Conservation (phyloP, 2,329 filamentous ascomycete genomes). For the Corynespora cassiicola region DNA sequence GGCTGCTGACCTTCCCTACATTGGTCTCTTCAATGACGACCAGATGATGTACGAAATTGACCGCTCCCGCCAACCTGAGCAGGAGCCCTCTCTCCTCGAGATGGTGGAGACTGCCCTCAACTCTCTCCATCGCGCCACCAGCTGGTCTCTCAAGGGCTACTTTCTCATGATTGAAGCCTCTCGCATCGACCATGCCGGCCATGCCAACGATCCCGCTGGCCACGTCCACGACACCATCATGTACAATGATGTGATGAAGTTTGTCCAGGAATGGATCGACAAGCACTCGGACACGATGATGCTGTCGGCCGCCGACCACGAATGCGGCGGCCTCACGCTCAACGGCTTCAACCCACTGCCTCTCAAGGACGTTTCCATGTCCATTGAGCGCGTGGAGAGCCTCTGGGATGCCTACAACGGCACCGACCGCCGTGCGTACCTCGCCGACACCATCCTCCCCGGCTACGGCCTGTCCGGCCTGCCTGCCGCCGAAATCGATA, state of each 20-base stretch:
- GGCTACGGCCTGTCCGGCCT: conserved; percentile 35
- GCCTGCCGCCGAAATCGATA: conserved; percentile 33
- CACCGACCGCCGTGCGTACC: conserved; percentile 37
- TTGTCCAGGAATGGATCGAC: conserved; percentile 50
- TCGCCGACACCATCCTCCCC: conserved; percentile 28
- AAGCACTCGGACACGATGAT: conserved; percentile 47
- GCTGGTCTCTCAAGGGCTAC: conserved; percentile 43
- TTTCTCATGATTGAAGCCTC: conserved; percentile 46
- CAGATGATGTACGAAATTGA: conserved; percentile 46
- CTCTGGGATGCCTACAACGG: conserved; percentile 37
- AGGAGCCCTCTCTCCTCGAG: conserved; percentile 49
- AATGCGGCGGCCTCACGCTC: conserved; percentile 49
- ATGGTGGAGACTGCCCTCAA: conserved; percentile 49
- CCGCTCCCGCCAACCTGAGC: conserved; percentile 43
- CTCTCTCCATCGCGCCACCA: conserved; percentile 43
- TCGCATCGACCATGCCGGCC: conserved; percentile 29
- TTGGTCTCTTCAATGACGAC: conserved; percentile 49
- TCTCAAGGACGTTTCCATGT: conserved; percentile 36
- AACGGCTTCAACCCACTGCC: conserved; percentile 46
- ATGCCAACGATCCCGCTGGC: conserved; percentile 31
- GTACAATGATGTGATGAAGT: conserved; percentile 48
- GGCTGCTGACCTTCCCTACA: conserved; percentile 40
- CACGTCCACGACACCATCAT: conserved; percentile 48
- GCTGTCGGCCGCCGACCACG: conserved; percentile 51
- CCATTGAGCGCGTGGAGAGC: conserved; percentile 36